Evolutionary conservation across 495 filamentous ascomycete genomes (phyloP).

Genomic region (Penicillium bialowiezense): DNA sequence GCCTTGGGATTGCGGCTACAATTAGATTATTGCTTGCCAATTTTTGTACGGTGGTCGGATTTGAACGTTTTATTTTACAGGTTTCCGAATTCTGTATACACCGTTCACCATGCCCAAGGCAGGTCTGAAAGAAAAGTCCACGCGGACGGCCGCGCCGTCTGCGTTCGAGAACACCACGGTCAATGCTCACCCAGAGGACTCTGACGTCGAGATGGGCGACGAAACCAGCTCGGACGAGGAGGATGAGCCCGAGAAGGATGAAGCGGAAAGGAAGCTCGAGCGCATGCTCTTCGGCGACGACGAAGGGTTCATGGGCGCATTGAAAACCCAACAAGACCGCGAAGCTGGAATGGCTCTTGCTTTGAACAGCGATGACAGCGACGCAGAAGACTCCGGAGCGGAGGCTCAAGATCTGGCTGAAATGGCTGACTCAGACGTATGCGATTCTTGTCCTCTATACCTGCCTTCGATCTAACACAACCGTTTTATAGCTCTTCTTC

Average conservation of each 20-base stretch:
- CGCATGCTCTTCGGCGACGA: constrained; percentile 81
- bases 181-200: constrained; percentile 16
- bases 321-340: constrained; percentile 49
- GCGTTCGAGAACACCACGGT: constrained; percentile 21
- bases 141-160: constrained; percentile 23
- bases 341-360: constrained; percentile 32
- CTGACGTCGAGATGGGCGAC: constrained; percentile 31
- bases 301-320: constrained; percentile 69
- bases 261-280: constrained; percentile 79
- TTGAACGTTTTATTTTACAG: not conserved
- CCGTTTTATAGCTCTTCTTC: constrained; percentile 59
- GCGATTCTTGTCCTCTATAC: not conserved
- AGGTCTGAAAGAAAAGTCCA: constrained; percentile 34
- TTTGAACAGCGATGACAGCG: constrained; percentile 29
- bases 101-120: constrained; percentile 28
- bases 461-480: constrained; percentile 3
- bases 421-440: constrained; percentile 44
- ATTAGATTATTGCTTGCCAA: constrained; percentile 3
- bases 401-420: constrained; percentile 51
- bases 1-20: constrained; percentile 15
- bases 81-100: not conserved
- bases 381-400: constrained; percentile 26
- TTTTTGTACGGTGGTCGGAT: not conserved
- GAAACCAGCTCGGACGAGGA: constrained; percentile 39
- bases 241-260: constrained; percentile 63